Conservation (phyloP, 2,329 filamentous ascomycete genomes). For the Alternaria sp. region DNA sequence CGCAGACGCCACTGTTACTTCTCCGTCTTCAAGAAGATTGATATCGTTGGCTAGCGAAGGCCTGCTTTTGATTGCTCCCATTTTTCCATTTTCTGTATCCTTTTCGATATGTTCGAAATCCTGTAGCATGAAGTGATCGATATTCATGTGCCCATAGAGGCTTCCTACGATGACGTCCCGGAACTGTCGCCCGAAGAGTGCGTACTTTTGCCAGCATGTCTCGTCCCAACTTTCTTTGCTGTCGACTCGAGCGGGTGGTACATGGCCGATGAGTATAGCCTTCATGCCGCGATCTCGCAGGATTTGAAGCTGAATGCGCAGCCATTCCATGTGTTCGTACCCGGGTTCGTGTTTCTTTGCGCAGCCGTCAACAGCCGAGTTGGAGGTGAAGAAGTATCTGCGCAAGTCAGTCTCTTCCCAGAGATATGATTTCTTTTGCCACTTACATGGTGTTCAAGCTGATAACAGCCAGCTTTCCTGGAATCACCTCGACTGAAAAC, state of each 20-base stretch:
- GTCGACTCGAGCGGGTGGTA: conserved; percentile 85
- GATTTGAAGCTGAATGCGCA: conserved; percentile 85
- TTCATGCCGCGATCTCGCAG: conserved; percentile 88
- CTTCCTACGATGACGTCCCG: conserved; percentile 84
- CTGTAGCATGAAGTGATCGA: conserved; percentile 94
- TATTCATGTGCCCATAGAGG: conserved; percentile 96
- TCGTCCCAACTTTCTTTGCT: conserved; percentile 94
- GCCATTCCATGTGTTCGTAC: conserved; percentile 95
- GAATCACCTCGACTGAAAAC: conserved; percentile 93
- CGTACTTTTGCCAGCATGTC: conserved; percentile 98
- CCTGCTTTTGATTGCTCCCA: conserved; percentile 39
- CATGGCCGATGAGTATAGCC: conserved; percentile 91
- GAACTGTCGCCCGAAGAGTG: conserved; percentile 87
- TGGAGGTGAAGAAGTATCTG: conserved; percentile 88
- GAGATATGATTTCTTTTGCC: too few species aligned
- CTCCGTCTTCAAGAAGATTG: conserved; percentile 49
- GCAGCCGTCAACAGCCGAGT: conserved; percentile 93
- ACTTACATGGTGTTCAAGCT: conserved; percentile 85
- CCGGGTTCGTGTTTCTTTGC: conserved; percentile 80
- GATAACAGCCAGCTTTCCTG: conserved; percentile 83
- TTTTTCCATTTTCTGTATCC: conserved; percentile 55
- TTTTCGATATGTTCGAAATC: conserved; percentile 81
- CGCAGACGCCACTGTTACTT: conserved; percentile 72
- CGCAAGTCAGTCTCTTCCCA: conserved; percentile 1
- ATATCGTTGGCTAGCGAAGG: conserved; percentile 39